Evolutionary conservation across 2,329 filamentous ascomycete species (phyloP), one percentile per base, ranked within the genome.

Genomic region (Diaporthe citri): DNA sequence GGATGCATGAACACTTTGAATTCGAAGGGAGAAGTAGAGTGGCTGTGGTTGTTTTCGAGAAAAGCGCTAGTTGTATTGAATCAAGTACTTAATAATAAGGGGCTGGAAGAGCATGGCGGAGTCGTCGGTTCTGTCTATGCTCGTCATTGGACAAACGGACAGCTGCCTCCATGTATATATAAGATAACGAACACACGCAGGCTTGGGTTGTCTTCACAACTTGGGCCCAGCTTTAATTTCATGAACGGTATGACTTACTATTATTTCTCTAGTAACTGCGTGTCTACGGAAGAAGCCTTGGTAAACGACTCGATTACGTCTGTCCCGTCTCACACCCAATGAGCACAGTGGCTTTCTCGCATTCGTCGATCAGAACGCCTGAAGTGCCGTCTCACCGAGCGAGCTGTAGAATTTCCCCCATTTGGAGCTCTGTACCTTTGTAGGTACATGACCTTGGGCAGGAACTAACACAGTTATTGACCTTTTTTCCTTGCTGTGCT

Each of bases 1-100:
- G 59, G 89, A 90, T 78, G 86, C 83, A 75, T 90, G 79, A 78
- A 67, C 8, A 13, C n/a, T 20, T 12, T 10, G 15, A 20, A 34
- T 10, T 31, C 10, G 12, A 36, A 28, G 22, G 13, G 46, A 34
- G 13, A 20, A 43, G 36, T n/a, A 43, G 46, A 64, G 57, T 55
- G 9, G 20, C 34, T 13, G 20, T 22, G 2, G n/a, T 55, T 36
- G 12, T 34, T 55, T 12, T n/a, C 22, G 20, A 15, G 20, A 34
- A 36, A 36, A 72, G 71, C 70, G 57, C 31, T 64, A 34, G n/a
- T 20, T 52, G 56, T 46, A 43, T 72, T 64, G 57, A 15, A 64
- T 46, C 9, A 10, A 17, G 39, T 52, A 43, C 57, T 55, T 72
- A 28, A 41, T 62, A 62, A 59, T 72, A 62, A 62, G 25, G 43